A percentile compares a stretch with the other conserved stretches of the same genome.
Evolutionary conservation across 306 rosid genomes (phyloP).

Genomic region (Lathyrus tuberosus): DNA sequence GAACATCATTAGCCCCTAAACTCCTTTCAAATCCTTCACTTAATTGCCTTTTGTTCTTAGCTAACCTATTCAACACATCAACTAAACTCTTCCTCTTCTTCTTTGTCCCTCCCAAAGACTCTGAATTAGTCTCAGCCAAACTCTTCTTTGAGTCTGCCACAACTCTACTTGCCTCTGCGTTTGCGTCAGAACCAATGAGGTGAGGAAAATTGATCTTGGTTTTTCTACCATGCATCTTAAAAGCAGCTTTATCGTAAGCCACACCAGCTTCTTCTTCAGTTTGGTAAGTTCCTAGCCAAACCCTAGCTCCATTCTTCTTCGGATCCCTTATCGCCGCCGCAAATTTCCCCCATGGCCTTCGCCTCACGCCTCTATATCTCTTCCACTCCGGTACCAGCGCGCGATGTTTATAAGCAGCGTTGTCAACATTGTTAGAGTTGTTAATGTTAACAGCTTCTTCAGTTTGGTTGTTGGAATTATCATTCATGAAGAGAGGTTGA

Average conservation of each 20-base stretch:
- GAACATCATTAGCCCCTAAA: not conserved
- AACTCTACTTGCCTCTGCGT: no score
- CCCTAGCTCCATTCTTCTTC: not conserved
- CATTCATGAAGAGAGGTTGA: not conserved
- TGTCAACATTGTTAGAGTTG: not conserved
- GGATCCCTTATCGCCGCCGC: not conserved
- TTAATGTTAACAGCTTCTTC: not conserved
- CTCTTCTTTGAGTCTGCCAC: no score
- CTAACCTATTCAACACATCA: not conserved
- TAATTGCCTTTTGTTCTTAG: not conserved
- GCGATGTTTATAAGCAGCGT: not conserved
- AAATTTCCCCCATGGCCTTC: not conserved
- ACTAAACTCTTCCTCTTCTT: not conserved
- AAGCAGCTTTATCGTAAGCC: not conserved
- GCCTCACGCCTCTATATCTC: not conserved
- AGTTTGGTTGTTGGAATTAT: not conserved
- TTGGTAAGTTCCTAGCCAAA: not conserved
- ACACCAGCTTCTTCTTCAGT: not conserved
- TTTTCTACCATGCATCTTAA: not conserved
- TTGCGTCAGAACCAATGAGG: not conserved
- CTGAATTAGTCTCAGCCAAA: no score
- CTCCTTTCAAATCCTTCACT: not conserved
- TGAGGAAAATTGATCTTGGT: not conserved
- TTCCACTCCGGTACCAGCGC: not conserved
- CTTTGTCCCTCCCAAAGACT: no score